Evolutionary conservation across 2,329 filamentous ascomycete species (phyloP).

Genomic region (Monosporascus sp.): DNA sequence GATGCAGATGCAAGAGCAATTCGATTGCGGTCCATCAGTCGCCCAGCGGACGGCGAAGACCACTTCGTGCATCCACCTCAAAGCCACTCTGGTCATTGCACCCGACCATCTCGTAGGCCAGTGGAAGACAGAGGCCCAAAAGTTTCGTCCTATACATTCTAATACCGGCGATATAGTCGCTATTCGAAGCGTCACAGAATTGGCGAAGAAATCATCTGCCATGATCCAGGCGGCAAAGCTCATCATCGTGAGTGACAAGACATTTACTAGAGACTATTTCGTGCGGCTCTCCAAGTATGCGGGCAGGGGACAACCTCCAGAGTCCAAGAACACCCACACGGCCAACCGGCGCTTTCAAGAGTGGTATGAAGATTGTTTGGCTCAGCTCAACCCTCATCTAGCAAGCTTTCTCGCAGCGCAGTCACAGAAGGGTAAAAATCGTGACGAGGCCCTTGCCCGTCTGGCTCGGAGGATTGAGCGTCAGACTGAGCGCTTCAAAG

Average conservation of each 20-base stretch:
- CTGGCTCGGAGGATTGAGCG: not conserved
- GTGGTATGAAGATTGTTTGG: slow-evolving; percentile 17
- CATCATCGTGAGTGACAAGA: slow-evolving; percentile 30
- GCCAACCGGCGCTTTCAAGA: slow-evolving; percentile 14
- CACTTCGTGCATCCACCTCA: slow-evolving; percentile 21
- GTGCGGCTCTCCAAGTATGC: slow-evolving; percentile 11
- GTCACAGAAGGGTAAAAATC: not conserved
- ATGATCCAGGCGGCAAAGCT: slow-evolving; percentile 28
- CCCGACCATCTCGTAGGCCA: slow-evolving; percentile 36
- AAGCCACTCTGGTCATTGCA: slow-evolving; percentile 35
- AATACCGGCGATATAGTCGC: slow-evolving; percentile 16
- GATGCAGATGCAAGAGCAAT: slow-evolving; percentile 22
- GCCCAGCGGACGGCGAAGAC: slow-evolving; percentile 5
- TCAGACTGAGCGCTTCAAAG: not conserved
- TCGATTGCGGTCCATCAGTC: slow-evolving; percentile 16
- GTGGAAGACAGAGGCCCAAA: slow-evolving; percentile 30
- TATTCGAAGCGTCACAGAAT: slow-evolving; percentile 14
- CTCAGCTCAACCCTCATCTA: slow-evolving; percentile 6
- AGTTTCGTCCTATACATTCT: slow-evolving; percentile 25
- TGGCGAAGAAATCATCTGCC: slow-evolving; percentile 1
- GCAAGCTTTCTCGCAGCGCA: not conserved
- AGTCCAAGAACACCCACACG: not conserved
- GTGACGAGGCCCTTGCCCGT: not conserved
- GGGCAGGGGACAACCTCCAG: slow-evolving; percentile 9
- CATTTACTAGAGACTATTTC: slow-evolving; percentile 20